Base-by-base conservation (phyloP, 2,329 filamentous ascomycete species). In the Beauveria medogensis region DNA sequence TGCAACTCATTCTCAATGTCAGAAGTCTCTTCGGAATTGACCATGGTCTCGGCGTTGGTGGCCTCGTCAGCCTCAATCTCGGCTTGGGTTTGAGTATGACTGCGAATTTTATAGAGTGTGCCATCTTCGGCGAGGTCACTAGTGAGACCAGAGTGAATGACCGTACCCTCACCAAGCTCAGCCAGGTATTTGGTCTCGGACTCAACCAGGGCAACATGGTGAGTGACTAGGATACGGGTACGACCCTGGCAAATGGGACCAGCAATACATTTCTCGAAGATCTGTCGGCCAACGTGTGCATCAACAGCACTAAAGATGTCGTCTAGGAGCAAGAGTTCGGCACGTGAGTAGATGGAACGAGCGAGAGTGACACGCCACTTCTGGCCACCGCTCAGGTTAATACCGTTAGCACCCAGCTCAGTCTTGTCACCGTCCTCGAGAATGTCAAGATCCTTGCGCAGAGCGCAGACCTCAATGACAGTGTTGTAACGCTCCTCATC, bases 271-370 rank as follows among this genome's bases (percentile, higher is more conserved):
- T 90, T 82, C 65, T 92, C 88, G 65, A 90, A 91, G 54, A 93
- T 86, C 67, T 91, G 88, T 30, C 88, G 83, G 18, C 90, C 90
- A 34, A 92, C 90, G 68, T 92, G 89, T 3, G 89, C 87, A 71
- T 95, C 91, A 9, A 94, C 84, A 10, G 90, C 86, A 69, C 87
- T 91, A 71, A 95, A 92, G 46, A 93, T 90, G 68, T 95, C 91
- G 70, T 95, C 91, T 67, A 94, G 79, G 20, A 94, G 77, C 5
- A 95, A 76, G 64, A 92, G 86, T 0, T 88, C 86, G 1, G 89
- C 89, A 16, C 90, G 80, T 2, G 89, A 92, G 71, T 94, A 94
- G 20, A 94, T 78, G 1, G 90, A 90, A 52, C 91, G 80, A 2
- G 90, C 91, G 66, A 95, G 85, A 0, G 89, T 90, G 37, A 94